phyloP scores from a whole-genome alignment of 2,329 filamentous ascomycete genomes.

The Rutstroemia sp. region DNA sequence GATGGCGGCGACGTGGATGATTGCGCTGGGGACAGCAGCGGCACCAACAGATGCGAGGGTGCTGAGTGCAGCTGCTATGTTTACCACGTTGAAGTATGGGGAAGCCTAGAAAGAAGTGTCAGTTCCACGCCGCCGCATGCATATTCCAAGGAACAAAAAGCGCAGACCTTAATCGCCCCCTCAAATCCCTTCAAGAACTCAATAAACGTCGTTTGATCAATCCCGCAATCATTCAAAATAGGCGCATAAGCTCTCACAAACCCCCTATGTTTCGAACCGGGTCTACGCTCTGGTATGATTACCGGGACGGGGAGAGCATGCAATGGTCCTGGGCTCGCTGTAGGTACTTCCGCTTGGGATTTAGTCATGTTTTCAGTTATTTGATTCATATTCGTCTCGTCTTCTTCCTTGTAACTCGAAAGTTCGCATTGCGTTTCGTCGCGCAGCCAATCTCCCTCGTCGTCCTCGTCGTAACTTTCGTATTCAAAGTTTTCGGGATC shows the following conservation, averaged over 20 bases:
- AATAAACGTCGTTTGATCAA: slow-evolving; percentile 41
- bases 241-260: slow-evolving; percentile 47
- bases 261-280: slow-evolving; percentile 39
- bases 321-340: not conserved
- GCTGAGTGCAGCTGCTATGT: slow-evolving; percentile 28
- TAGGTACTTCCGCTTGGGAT: not conserved
- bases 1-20: slow-evolving; percentile 21
- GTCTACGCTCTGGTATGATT: slow-evolving; percentile 45
- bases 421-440: slow-evolving; percentile 3
- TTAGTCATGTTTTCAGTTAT: not conserved
- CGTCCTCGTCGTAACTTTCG: slow-evolving; percentile 3
- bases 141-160: not conserved
- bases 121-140: not conserved
- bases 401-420: not conserved
- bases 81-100: slow-evolving; percentile 35
- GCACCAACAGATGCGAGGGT: slow-evolving; percentile 25
- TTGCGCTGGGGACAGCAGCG: slow-evolving; percentile 30
- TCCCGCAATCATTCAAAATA: slow-evolving; percentile 36
- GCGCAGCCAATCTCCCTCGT: slow-evolving; percentile 5
- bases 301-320: slow-evolving; percentile 36
- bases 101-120: slow-evolving; percentile 24
- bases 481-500: not conserved
- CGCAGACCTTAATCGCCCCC: slow-evolving; percentile 1
- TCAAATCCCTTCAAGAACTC: slow-evolving; percentile 42
- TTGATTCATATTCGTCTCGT: not conserved